Evolutionary conservation across 306 rosid species (phyloP), one percentile per base, ranked within the genome.

Genomic region (Rubus parviflorus): DNA sequence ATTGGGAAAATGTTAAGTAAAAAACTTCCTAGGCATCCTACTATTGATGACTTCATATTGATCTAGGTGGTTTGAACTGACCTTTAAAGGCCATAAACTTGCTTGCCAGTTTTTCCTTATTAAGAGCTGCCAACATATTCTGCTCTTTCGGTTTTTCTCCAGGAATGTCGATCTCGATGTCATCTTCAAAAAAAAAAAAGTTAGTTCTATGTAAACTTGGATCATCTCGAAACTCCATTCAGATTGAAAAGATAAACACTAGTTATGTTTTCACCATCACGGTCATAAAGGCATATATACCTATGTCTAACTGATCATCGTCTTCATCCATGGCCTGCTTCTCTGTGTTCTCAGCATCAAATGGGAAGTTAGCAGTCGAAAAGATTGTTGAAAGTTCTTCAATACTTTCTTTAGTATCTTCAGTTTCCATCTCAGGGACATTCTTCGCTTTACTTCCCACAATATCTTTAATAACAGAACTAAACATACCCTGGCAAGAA

Each of bases 21-120:
- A 0, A 40, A 22, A n/a, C 13, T 42, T 20, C 48, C 1, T 0
- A 6, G 3, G 35, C 17, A 70, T 52, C 48, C 41, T 8, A 52
- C 41, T 30, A 30, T 30, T 6, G 23, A 57, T 6, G 22, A 14
- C 6, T 14, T 13, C 10, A 23, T 14, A 3, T 10, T 9, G 51
- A 14, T 41, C 23, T 40, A 54, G 13, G 51, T 38, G 10, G 17
- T n/a, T 17, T 12, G 10, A 37, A 76, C 85, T 69, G 60, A 92
- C 98, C 97, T 89, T 94, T 94, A 6, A 95, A 65, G 79, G 90
- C 91, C 75, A 83, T 81, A 82, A 92, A 85, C 43, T 72, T 92
- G 80, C 87, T 89, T 54, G 97, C 81, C 81, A 90, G 65, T 45
- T 90, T 95, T 77, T 89, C 89, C 83, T 87, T 95, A 78, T 89